Conservation (phyloP, 306 rosid genomes). For the Corylus avellana region DNA sequence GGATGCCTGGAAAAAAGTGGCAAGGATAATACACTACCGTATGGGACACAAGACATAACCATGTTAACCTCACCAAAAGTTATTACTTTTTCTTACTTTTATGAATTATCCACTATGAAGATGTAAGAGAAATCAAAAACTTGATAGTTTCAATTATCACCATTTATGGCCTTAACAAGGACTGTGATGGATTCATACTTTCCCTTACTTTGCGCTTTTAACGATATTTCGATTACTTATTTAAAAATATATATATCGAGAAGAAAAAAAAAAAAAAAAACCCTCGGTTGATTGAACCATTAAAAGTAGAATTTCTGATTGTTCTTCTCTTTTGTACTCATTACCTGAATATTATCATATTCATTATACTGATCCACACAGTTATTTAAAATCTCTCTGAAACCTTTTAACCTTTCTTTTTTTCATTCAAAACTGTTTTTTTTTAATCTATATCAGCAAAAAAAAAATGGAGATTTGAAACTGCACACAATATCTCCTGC, state of each 20-base stretch:
- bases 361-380: background rate
- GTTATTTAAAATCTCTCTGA: background rate
- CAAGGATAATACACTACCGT: background rate
- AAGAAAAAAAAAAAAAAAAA: background rate
- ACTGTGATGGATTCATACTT: background rate
- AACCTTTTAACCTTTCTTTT: background rate
- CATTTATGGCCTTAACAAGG: background rate
- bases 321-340: background rate
- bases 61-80: background rate
- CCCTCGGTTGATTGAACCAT: background rate
- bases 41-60: background rate
- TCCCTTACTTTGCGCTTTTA: too few relatives aligned
- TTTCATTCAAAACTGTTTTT: background rate
- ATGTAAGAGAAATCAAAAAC: background rate
- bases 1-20: background rate
- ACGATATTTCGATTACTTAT: too few relatives aligned
- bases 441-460: background rate
- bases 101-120: background rate
- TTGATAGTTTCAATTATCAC: background rate
- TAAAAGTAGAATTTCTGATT: background rate
- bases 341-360: background rate
- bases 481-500: background rate
- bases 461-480: background rate
- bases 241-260: background rate
- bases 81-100: background rate